Base-by-base conservation (phyloP, 2,329 filamentous ascomycete species). In the Diaporthe vexans region DNA sequence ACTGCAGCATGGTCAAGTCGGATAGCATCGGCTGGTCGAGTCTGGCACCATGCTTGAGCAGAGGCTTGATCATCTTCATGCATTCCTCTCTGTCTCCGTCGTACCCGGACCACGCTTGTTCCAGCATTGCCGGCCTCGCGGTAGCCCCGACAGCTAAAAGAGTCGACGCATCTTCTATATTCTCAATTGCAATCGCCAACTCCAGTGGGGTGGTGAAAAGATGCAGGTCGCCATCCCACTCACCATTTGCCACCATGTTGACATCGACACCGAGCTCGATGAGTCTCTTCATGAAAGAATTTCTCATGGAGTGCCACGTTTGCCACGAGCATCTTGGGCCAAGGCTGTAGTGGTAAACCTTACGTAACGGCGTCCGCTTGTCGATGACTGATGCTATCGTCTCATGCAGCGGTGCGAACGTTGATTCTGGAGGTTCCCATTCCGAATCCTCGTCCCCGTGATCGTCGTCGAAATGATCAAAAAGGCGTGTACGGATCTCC, bases 351-450 rank as follows among this genome's bases (percentile, higher is more conserved):
- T 5, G 7, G 26, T 33, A 10, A 17, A n/a, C 19, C 29, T 4
- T 3, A 4, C 15, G 6, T 35, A 6, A 13, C 1, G 7, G 46
- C 3, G 52, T n/a, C 13, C 4, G 4, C 3, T 6, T 4, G 3
- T 4, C 4, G 52, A 15, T 4, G 37, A 3, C 17, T 13, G 37
- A 43, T 5, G 37, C n/a, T 17, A 61, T 10, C 7, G 37, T 29
- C 21, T 61, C 24, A 29, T 43, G 37, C n/a, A 61, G 37, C n/a
- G 58, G 54, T 13, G 54, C 1, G 4, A 21, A 17, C 2, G 8
- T 2, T n/a, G 33, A 13, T 33, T 57, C 7, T 35, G 1, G 2
- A 2, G 26, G 7, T 35, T 10, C 17, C 17, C 1, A 35, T 19
- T 5, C 7, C 8, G 35, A 21, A 1, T 17, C 0, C 11, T 24